Conservation (phyloP, 106 monocot species). For the Apostasia shenzhenica region DNA sequence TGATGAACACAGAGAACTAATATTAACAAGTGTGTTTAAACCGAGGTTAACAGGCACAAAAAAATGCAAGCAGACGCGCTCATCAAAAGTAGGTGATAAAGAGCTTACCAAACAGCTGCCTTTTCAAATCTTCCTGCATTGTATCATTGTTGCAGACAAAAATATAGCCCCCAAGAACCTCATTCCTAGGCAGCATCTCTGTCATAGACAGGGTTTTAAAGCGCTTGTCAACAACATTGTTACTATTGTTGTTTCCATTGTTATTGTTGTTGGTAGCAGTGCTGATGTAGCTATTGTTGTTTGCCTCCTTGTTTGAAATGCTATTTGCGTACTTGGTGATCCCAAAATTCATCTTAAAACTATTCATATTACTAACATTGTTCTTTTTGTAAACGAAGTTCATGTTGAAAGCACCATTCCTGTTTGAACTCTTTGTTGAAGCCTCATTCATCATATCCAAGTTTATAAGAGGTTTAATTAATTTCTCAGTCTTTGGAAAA, state of each 20-base stretch:
- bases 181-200: slow-evolving; percentile 43
- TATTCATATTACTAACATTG: slow-evolving; percentile 26
- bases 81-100: too few species aligned
- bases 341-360: slow-evolving; percentile 50
- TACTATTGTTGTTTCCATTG: slow-evolving; percentile 21
- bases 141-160: slow-evolving; percentile 66
- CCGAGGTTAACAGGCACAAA: too few species aligned
- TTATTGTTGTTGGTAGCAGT: slow-evolving; percentile 1
- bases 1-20: too few species aligned
- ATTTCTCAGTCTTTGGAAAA: too few species aligned
- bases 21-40: too few species aligned
- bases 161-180: slow-evolving; percentile 48
- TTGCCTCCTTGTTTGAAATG: slow-evolving; percentile 28
- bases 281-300: slow-evolving; percentile 10
- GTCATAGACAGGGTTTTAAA: slow-evolving; percentile 39
- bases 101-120: slow-evolving; percentile 39
- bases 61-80: too few species aligned
- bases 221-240: slow-evolving; percentile 24
- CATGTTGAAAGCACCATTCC: slow-evolving; percentile 31
- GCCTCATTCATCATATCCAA: slow-evolving; percentile 61
- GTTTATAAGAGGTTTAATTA: slow-evolving; percentile 26
- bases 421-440: slow-evolving; percentile 34
- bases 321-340: slow-evolving; percentile 34
- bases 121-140: slow-evolving; percentile 44
- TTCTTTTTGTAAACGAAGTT: slow-evolving; percentile 39